Conservation (phyloP, 202 grass and related monocot species). For the Dendrocalamus latiflorus region DNA sequence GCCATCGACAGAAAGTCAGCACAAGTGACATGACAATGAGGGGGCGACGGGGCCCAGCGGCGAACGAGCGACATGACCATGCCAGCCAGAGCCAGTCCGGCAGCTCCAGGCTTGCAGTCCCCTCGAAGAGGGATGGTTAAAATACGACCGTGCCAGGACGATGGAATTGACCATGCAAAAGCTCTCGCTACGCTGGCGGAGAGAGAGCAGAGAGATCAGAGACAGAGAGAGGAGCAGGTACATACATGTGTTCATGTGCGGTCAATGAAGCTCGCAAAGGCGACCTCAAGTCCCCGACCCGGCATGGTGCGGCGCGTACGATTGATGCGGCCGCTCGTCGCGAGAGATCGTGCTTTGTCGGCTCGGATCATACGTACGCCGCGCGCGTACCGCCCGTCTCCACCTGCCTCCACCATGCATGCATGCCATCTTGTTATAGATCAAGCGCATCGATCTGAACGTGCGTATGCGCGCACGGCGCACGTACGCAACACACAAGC, state of each 20-base stretch:
- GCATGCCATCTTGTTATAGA: background rate
- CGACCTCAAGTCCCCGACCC: background rate
- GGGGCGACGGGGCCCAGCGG: background rate
- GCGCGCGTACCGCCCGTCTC: background rate
- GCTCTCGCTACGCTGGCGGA: background rate
- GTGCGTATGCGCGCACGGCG: background rate
- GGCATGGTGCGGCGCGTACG: background rate
- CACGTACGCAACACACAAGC: background rate
- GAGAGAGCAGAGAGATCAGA: background rate
- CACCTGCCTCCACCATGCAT: background rate
- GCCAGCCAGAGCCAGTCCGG: background rate
- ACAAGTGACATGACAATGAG: slow-evolving; percentile 33
- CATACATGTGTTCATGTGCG: background rate
- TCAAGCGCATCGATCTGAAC: background rate
- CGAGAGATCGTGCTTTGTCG: background rate
- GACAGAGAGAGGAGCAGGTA: background rate
- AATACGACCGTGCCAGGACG: slow-evolving; percentile 2
- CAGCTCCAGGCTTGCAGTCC: background rate
- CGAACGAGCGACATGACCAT: slow-evolving; percentile 10
- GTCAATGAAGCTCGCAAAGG: background rate
- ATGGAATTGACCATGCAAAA: background rate
- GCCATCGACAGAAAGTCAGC: slow-evolving; percentile 41
- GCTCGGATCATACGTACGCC: background rate
- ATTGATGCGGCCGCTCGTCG: background rate
- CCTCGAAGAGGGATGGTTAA: background rate